Evolutionary conservation across 345 rosid species (phyloP).

Genomic region (Cardiospermum halicacabum): DNA sequence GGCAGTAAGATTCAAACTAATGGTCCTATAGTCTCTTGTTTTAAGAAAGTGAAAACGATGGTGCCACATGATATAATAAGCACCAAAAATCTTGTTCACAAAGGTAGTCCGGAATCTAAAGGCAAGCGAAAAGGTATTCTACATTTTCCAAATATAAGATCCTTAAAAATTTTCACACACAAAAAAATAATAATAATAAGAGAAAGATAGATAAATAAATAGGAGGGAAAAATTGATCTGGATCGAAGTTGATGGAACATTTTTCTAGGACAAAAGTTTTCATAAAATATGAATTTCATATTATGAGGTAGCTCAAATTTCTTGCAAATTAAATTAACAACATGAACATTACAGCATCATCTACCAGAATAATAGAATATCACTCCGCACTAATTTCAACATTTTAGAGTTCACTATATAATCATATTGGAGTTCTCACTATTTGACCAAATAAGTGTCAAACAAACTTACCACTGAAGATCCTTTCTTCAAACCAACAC

Average conservation of each 20-base stretch:
- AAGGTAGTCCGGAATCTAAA: background rate
- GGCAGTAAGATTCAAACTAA: background rate
- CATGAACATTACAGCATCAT: background rate
- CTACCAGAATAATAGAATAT: background rate
- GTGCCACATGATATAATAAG: background rate
- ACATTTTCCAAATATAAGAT: background rate
- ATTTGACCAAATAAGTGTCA: background rate
- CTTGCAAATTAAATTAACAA: background rate
- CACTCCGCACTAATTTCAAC: background rate
- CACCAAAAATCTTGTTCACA: background rate
- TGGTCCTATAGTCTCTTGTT: background rate
- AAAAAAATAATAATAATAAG: too few species aligned
- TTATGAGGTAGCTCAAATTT: background rate
- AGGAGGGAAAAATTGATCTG: too few species aligned
- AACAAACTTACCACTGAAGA: constrained; percentile 65
- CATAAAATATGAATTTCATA: background rate
- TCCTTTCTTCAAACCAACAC: constrained; percentile 54
- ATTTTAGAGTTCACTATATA: too few species aligned
- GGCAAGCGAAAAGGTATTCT: background rate
- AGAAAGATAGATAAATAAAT: too few species aligned
- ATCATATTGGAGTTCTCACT: background rate
- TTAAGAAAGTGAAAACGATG: background rate
- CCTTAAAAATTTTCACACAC: background rate
- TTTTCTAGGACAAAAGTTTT: background rate
- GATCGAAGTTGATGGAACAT: too few species aligned